Evolutionary conservation across 768 basidiomycete genomes (phyloP), one percentile per base, ranked within the genome.

Genomic region (Chalciporus piperatus): DNA sequence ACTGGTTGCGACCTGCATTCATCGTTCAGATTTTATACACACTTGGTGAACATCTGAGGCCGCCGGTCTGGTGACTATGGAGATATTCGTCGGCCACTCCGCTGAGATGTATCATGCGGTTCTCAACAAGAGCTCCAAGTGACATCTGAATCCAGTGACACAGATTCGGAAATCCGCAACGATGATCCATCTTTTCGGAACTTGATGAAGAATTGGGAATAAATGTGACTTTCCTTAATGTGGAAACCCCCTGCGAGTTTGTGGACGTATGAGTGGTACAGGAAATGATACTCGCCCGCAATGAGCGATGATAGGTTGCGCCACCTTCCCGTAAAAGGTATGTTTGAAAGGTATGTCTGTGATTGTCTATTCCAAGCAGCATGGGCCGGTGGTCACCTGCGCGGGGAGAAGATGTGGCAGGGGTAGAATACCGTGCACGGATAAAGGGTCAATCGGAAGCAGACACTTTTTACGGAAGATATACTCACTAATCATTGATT

Each of bases 1-100:
- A n/a, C 22, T n/a, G 41, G 19, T 13, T 16, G n/a, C 14, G n/a
- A 37, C 3, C 30, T 28, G 12, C 12, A 16, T 16, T 16, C 40
- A 30, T 27, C 27, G 37, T 6, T 22, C 37, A 35, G 17, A 46
- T 62, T 65, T 62, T 63, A 61, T 52, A 52, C 35, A 32, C 7
- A 17, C 25, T 9, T 12, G 6, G 23, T 20, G 13, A n/a, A 12
- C 30, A 19, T 17, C 19, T 8, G 16, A 12, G 41, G 23, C 4
- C 6, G 22, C 47, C 20, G 28, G 50, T 32, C 22, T 38, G 27
- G 47, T 22, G 35, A 25, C 19, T 37, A 50, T 40, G 43, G n/a
- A 44, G 37, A 46, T 7, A 1, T 39, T 13, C 8, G 25, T 41
- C 28, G 20, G 27, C 32, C n/a, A 46, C 25, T 35, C 38, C 5